Conservation (phyloP, 2,329 filamentous ascomycete species). For the Xylariaceae sp. region DNA sequence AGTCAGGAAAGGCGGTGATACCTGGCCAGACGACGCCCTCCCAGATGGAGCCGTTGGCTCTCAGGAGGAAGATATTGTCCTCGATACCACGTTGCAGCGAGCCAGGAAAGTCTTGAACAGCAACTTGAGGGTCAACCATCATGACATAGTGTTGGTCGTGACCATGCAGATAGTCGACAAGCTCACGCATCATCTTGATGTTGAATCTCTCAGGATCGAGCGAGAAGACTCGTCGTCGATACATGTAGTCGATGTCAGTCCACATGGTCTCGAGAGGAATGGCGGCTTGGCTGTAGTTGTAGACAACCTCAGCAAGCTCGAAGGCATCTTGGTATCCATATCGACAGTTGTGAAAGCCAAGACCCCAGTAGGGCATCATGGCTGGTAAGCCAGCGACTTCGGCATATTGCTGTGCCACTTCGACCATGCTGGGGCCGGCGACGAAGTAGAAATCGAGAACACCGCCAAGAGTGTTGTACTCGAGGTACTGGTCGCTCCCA, state of each 20-base stretch:
- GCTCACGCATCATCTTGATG: constrained; percentile 56
- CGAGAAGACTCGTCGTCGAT: constrained; percentile 53
- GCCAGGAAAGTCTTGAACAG: constrained; percentile 43
- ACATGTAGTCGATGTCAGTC: constrained; percentile 63
- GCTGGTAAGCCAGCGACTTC: constrained; percentile 52
- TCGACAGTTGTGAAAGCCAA: constrained; percentile 59
- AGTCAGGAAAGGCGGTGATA: constrained; percentile 69
- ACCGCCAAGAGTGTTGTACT: constrained; percentile 76
- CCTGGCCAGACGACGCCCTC: constrained; percentile 75
- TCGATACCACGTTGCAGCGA: constrained; percentile 39
- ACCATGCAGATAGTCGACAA: constrained; percentile 63
- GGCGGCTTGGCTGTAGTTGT: constrained; percentile 60
- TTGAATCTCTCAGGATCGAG: constrained; percentile 62
- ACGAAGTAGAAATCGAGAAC: constrained; percentile 70
- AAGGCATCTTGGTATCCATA: constrained; percentile 64
- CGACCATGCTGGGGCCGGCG: constrained; percentile 53
- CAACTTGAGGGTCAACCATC: constrained; percentile 71
- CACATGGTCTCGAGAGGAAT: constrained; percentile 69
- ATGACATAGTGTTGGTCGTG: constrained; percentile 68
- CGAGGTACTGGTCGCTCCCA: constrained; percentile 61
- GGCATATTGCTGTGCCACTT: constrained; percentile 57
- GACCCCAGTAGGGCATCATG: constrained; percentile 62
- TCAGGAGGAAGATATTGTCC: constrained; percentile 44
- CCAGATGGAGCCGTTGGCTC: constrained; percentile 53
- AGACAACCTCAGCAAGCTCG: constrained; percentile 62